Evolutionary conservation across 805 yeast species (phyloP), one percentile per base, ranked within the genome.

Genomic region (Candida nemodendra): DNA sequence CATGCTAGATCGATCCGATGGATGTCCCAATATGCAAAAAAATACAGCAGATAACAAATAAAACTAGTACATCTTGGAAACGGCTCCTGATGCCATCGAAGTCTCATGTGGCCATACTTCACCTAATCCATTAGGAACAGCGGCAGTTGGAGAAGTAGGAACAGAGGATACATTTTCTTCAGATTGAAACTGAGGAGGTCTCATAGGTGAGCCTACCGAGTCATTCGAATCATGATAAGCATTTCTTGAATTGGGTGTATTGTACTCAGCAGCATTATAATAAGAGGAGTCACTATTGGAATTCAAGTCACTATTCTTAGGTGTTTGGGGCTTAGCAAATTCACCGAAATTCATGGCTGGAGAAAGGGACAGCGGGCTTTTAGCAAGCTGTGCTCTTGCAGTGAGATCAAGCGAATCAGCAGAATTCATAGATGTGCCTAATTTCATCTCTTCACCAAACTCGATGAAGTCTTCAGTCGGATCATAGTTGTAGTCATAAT

Each of bases 381-480:
- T 22, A 11, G 9, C 18, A 30, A 17, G 23, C 13, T 17, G 15
- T 15, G 17, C 22, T 23, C n/a, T 18, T 21, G 5, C 39, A 30
- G 11, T 38, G 31, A 12, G 39, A 23, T 11, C 35, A 11, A 32
- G 17, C n/a, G n/a, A n/a, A 7, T 45, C 50, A 6, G 36, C 15
- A 5, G 47, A 40, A 18, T 36, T 31, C 9, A 25, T 16, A 16
- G 15, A 23, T 5, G 33, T 18, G 18, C 27, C 43, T 7, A 24
- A 9, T 17, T 24, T 30, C 4, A 30, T 18, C 2, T 27, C 37
- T n/a, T 31, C 34, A 4, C 18, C 41, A 17, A 38, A 32, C 27
- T 43, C 59, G 14, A 42, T 39, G 34, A 61, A 61, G 39, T 61
- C 65, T 13, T 57, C 62, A 25, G 48, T 50, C 6, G 65, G 65